Conservation (phyloP, 2,329 filamentous ascomycete species). For the Lachnellula arida region DNA sequence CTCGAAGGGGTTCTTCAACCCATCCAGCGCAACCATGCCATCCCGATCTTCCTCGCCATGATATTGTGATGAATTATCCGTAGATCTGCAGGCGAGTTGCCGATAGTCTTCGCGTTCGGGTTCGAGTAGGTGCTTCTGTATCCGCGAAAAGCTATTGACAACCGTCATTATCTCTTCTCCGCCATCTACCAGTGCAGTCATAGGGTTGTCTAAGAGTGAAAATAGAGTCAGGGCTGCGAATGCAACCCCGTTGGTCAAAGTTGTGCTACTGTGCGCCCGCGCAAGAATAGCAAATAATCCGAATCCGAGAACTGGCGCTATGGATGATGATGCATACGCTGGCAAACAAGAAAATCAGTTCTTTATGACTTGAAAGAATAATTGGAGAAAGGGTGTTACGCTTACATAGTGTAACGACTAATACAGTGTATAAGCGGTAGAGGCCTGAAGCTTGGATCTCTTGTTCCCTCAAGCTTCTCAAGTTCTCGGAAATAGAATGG, state of each 20-base stretch:
- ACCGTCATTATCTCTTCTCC: constrained; percentile 18
- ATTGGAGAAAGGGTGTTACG: not conserved
- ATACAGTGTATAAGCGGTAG: not conserved
- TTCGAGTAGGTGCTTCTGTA: constrained; percentile 23
- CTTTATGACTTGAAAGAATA: not conserved
- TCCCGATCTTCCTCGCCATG: not conserved
- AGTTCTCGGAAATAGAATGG: constrained; percentile 26
- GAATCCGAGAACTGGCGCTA: constrained; percentile 5
- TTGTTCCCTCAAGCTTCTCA: constrained; percentile 31
- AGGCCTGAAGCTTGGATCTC: not conserved
- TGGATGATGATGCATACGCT: constrained; percentile 1
- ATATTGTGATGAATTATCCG: not conserved
- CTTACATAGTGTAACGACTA: not conserved
- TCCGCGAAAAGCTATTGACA: constrained; percentile 19
- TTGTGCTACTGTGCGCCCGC: constrained; percentile 7
- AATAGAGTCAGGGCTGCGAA: constrained; percentile 27
- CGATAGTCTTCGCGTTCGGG: constrained; percentile 9
- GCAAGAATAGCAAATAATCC: not conserved
- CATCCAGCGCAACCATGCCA: not conserved
- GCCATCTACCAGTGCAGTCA: constrained; percentile 13
- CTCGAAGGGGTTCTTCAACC: constrained; percentile 40
- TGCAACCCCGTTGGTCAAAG: not conserved
- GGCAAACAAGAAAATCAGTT: not conserved
- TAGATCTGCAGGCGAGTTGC: constrained; percentile 44
- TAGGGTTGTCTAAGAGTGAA: constrained; percentile 16